Evolutionary conservation across 371 early-diverging fungal species (phyloP), one percentile per base, ranked within the genome.

Genomic region (Dinochytrium kinnereticum): DNA sequence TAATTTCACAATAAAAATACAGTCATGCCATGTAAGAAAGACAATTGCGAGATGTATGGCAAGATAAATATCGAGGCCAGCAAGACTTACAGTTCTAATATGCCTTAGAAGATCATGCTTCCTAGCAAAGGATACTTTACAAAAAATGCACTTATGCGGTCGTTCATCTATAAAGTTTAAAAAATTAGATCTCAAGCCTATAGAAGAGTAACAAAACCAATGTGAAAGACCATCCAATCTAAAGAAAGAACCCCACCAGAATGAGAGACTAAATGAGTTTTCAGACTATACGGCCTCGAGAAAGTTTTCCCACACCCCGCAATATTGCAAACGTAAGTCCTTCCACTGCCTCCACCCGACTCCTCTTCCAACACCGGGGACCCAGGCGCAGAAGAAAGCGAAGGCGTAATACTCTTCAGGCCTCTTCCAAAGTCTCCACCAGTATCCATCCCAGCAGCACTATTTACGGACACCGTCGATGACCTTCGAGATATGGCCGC

Each of bases 241-340:
- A 44, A 53, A 53, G 5, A 13, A 37, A 61, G 61, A 5, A 34
- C 30, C 61, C 10, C 26, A 61, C 61, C 24, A 10, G 61, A 61
- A 34, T 61, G 61, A 10, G 61, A 33, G 13, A 61, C 36, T 7
- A 33, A 5, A 61, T 61, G 61, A 61, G 36, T 61, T 24, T 61
- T 61, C 36, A 61, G 7, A 36, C 61, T 61, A 34, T 61, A 61
- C 3, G 36, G 34, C 34, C 36, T 61, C 61, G 36, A 33, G 34
- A 61, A 61, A 3, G 36, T 3, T 26, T 37, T 31, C 13, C 34
- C 61, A 61, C 61, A 61, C 3, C 24, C 36, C 13, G 61, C 34
- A 24, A 34, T 3, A 3, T 30, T 13, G 24, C 61, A 61, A 34
- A 34, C 37, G 24, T 17, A 55, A 10, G 21, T 55, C 15, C n/a